These are phyloP conservation scores for Grosmannia huntii DNA, from an alignment of 2,329 filamentous ascomycete genomes.

Conservation along the genomic window DNA sequence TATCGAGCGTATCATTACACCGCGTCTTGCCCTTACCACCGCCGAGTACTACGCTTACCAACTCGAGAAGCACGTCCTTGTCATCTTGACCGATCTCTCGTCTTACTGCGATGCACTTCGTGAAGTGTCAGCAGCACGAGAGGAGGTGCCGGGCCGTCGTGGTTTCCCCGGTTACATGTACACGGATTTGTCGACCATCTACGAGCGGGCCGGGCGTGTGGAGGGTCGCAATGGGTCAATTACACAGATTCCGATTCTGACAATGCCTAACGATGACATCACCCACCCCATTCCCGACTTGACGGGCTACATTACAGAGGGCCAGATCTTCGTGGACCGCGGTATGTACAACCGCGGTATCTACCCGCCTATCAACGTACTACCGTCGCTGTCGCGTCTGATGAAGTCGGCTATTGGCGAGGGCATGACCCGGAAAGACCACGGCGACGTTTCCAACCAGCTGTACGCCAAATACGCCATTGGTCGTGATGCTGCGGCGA, in stretches of 20 bases:
- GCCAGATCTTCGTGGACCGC: conserved; percentile 95
- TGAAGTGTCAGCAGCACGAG: conserved; percentile 93
- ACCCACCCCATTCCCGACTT: conserved; percentile 98
- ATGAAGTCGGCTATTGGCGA: conserved; percentile 99
- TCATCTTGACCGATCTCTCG: conserved; percentile 95
- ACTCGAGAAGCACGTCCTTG: conserved; percentile 97
- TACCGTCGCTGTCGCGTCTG: conserved; percentile 93
- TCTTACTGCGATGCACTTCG: conserved; percentile 98
- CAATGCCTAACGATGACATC: conserved; percentile 99
- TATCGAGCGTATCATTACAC: conserved; percentile 99
- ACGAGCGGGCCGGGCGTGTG: conserved; percentile 97
- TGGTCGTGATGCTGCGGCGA: conserved; percentile 91
- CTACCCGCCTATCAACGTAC: conserved; percentile 96
- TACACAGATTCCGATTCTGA: conserved; percentile 96
- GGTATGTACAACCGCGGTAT: conserved; percentile 90
- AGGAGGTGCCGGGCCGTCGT: conserved; percentile 98
- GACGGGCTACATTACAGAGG: conserved; percentile 98
- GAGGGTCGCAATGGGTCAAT: conserved; percentile 95
- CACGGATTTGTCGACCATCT: conserved; percentile 99
- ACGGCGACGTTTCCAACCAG: conserved; percentile 98
- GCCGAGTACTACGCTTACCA: conserved; percentile 99
- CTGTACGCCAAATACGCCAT: conserved; percentile 99
- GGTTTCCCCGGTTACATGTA: conserved; percentile 99
- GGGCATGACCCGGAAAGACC: conserved; percentile 90
- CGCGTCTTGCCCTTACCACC: conserved; percentile 92